A percentile compares a stretch with the other conserved stretches of the same genome.
Evolutionary conservation across 106 monocot species (phyloP).

Genomic region (Platanthera zijinensis): DNA sequence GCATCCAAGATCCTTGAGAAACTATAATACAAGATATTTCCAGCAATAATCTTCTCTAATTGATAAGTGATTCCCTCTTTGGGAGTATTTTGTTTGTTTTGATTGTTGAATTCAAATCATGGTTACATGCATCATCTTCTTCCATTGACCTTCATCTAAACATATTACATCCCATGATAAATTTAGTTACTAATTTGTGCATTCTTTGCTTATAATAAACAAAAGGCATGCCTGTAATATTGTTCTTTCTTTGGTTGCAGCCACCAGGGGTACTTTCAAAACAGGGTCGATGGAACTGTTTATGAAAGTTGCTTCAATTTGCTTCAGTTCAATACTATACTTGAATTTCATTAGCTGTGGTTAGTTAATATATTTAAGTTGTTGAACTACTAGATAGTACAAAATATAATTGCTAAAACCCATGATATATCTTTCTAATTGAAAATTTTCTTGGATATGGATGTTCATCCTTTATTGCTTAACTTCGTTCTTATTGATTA

Average conservation of each 20-base stretch:
- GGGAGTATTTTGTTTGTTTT: not conserved
- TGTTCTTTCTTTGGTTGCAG: not conserved
- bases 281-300: not conserved
- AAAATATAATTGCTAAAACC: not conserved
- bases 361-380: not conserved
- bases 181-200: not conserved
- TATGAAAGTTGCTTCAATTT: not conserved
- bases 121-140: not conserved
- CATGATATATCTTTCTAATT: not conserved
- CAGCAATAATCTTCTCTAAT: not conserved
- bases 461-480: not conserved
- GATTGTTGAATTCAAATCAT: not conserved
- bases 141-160: not conserved
- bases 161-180: not conserved
- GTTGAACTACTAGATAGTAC: not conserved
- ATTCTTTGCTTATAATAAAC: not conserved
- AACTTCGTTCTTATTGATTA: not conserved
- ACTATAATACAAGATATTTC: too few species aligned
- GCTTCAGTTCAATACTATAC: not conserved
- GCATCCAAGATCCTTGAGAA: too few species aligned
- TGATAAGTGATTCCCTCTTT: not conserved
- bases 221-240: not conserved
- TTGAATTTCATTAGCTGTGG: conserved; percentile 7
- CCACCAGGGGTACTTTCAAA: not conserved
- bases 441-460: not conserved